phyloP scores from a whole-genome alignment of 495 filamentous ascomycete genomes.

The Xylaria palmicola region DNA sequence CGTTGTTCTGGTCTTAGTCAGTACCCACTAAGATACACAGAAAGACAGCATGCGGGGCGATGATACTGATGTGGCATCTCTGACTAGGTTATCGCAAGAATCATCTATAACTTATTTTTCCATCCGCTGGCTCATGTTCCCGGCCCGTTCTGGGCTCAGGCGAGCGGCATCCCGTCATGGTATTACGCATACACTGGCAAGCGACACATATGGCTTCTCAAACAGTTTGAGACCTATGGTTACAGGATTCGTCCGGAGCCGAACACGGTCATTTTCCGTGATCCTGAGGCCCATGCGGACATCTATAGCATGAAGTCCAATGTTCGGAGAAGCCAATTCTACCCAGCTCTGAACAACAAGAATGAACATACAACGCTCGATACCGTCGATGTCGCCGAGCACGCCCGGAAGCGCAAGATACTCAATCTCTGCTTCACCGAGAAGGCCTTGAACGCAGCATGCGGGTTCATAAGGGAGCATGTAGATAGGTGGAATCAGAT shows the following conservation, averaged over 20 bases:
- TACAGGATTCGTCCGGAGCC: conserved; percentile 30
- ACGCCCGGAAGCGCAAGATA: conserved; percentile 29
- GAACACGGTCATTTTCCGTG: conserved; percentile 28
- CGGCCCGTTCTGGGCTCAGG: conserved; percentile 20
- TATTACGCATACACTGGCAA: conserved; percentile 22
- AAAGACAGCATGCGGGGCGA: too few relatives aligned
- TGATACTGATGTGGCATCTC: not conserved
- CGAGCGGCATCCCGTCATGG: conserved; percentile 20
- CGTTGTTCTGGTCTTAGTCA: too few relatives aligned
- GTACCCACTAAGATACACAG: too few relatives aligned
- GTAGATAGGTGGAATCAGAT: conserved; percentile 34
- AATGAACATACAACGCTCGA: conserved; percentile 21
- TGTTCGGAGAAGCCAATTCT: conserved; percentile 25
- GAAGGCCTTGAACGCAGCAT: conserved; percentile 23
- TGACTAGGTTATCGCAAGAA: not conserved
- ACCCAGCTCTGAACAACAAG: conserved; percentile 18
- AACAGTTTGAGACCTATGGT: conserved; percentile 28
- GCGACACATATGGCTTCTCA: conserved; percentile 26
- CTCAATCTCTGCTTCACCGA: conserved; percentile 27
- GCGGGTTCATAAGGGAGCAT: conserved; percentile 24
- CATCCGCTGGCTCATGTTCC: conserved; percentile 24
- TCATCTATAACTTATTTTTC: conserved; percentile 25
- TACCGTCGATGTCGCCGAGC: conserved; percentile 21
- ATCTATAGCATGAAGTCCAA: conserved; percentile 36
- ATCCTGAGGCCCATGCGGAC: conserved; percentile 19